Percentiles rank a stretch among this genome's conserved stretches.
Evolutionary conservation across 169 alveolate species (phyloP).

Genomic region (Eimeria maxima): DNA sequence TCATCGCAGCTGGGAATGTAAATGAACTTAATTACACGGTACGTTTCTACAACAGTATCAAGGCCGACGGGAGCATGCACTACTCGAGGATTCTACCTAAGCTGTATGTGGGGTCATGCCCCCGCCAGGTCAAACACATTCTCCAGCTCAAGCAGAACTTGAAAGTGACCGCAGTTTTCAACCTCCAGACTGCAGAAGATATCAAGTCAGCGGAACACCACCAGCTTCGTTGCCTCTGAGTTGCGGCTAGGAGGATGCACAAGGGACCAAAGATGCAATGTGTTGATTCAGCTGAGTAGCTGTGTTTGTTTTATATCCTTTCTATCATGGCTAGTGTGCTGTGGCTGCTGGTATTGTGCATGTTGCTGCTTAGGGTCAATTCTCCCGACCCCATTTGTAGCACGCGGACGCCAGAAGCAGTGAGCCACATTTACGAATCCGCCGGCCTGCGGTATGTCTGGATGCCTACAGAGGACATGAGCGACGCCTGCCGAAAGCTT

Average conservation of each 20-base stretch:
- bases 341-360: not conserved
- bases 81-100: constrained; percentile 70
- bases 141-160: constrained; percentile 66
- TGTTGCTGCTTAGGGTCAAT: constrained; percentile 31
- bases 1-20: constrained; percentile 22
- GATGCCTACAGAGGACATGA: constrained; percentile 83
- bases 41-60: constrained; percentile 66
- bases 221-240: not conserved
- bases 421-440: constrained; percentile 74
- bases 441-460: constrained; percentile 78
- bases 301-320: not conserved
- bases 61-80: constrained; percentile 78
- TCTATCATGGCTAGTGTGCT: not conserved
- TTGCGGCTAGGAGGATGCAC: not conserved
- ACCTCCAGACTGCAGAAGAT: constrained; percentile 70
- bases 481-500: constrained; percentile 72
- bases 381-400: constrained; percentile 75
- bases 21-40: constrained; percentile 71
- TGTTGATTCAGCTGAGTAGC: not conserved
- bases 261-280: not conserved
- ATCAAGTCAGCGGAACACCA: constrained; percentile 10
- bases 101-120: constrained; percentile 77
- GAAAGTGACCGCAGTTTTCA: constrained; percentile 64
- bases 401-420: constrained; percentile 76
- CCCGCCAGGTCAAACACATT: constrained; percentile 77